Percentiles rank a stretch among this genome's conserved stretches.
Evolutionary conservation across 2,329 filamentous ascomycete genomes (phyloP).

Genomic region (Claviceps purpurea): DNA sequence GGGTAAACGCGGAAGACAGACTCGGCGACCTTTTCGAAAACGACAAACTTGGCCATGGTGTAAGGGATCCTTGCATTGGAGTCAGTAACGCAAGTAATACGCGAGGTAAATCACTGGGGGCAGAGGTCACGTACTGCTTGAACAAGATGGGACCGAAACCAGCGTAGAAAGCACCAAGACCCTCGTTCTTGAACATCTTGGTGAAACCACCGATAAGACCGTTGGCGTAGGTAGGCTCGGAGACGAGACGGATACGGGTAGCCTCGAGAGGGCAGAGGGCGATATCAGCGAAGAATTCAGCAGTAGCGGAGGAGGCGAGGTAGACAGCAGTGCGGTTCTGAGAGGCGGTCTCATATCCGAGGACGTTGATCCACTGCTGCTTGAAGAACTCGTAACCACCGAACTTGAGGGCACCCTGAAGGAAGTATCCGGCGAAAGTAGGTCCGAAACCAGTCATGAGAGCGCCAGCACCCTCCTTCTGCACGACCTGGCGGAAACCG

Average conservation of each 20-base stretch:
- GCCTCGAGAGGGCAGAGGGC: slow-evolving; percentile 86
- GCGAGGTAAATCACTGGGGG: not conserved
- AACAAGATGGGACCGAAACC: slow-evolving; percentile 81
- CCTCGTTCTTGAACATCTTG: slow-evolving; percentile 76
- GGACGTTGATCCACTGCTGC: slow-evolving; percentile 69
- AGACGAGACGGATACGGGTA: slow-evolving; percentile 86
- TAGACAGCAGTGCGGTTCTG: slow-evolving; percentile 75
- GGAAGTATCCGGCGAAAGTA: slow-evolving; percentile 82
- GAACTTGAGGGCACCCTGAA: slow-evolving; percentile 88
- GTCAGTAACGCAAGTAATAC: not conserved
- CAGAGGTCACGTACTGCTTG: slow-evolving; percentile 24
- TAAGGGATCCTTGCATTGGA: slow-evolving; percentile 56
- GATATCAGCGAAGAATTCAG: slow-evolving; percentile 62
- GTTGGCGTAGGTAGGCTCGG: slow-evolving; percentile 71
- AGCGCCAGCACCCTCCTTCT: slow-evolving; percentile 73
- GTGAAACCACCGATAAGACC: slow-evolving; percentile 66
- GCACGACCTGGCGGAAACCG: slow-evolving; percentile 74
- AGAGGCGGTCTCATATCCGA: slow-evolving; percentile 65
- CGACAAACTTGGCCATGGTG: slow-evolving; percentile 92
- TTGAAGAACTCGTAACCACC: slow-evolving; percentile 96
- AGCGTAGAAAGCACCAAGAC: slow-evolving; percentile 76
- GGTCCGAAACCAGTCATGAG: slow-evolving; percentile 77
- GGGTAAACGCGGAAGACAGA: slow-evolving; percentile 53
- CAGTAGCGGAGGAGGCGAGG: slow-evolving; percentile 53
- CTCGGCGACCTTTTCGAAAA: slow-evolving; percentile 81